phyloP scores from a whole-genome alignment of 2,329 filamentous ascomycete genomes.

The Juglanconis oblonga region DNA sequence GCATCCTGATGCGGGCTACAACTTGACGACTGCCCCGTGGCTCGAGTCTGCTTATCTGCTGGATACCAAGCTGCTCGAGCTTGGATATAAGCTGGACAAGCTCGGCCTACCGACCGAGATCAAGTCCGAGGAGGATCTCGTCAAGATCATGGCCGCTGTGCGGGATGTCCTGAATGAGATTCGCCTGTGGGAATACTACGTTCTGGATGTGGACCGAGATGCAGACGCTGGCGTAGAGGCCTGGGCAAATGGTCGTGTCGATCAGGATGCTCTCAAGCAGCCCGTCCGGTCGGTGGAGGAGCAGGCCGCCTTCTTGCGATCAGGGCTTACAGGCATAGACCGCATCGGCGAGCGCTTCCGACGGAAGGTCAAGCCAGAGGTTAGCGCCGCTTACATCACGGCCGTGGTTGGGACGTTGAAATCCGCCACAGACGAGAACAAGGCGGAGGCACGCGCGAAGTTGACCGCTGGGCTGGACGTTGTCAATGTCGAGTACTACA shows the following conservation, averaged over 20 bases:
- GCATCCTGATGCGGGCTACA: constrained; percentile 95
- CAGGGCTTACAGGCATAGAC: constrained; percentile 69
- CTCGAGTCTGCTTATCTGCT: constrained; percentile 62
- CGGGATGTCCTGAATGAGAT: constrained; percentile 76
- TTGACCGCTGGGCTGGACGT: constrained; percentile 70
- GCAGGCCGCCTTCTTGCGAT: constrained; percentile 61
- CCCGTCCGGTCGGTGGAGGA: constrained; percentile 46
- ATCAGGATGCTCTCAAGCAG: constrained; percentile 42
- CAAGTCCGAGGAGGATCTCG: constrained; percentile 67
- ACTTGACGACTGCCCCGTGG: constrained; percentile 83
- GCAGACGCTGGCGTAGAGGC: constrained; percentile 65
- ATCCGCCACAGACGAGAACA: constrained; percentile 37
- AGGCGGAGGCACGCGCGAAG: constrained; percentile 51
- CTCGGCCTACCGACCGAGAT: constrained; percentile 75
- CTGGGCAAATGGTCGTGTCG: constrained; percentile 59
- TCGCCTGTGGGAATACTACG: constrained; percentile 91
- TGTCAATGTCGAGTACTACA: constrained; percentile 83
- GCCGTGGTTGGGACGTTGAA: constrained; percentile 66
- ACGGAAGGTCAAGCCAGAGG: constrained; percentile 65
- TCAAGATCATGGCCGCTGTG: constrained; percentile 78
- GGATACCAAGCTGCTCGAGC: constrained; percentile 63
- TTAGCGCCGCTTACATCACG: constrained; percentile 67
- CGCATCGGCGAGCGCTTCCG: constrained; percentile 77
- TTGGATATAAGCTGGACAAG: constrained; percentile 70
- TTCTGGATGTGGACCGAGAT: constrained; percentile 73